Percentiles rank a stretch among this genome's conserved stretches.
phyloP scores from a whole-genome alignment of 1,284 basidiomycete genomes.

The Pholiota adiposa region DNA sequence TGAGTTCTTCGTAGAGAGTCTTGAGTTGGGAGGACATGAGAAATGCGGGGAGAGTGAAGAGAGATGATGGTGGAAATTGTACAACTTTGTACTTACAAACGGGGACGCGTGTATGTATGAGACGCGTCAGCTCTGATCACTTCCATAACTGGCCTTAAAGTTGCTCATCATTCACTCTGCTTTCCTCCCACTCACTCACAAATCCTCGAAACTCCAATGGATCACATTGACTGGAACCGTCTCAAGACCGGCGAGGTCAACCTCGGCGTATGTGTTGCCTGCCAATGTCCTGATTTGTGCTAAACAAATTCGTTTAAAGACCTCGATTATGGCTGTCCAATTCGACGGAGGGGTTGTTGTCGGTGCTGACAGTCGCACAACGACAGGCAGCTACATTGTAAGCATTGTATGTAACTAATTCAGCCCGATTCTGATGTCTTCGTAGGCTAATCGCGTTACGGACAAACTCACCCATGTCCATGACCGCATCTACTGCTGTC shows the following conservation, averaged over 20 bases:
- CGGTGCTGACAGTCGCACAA: slow-evolving; percentile 96
- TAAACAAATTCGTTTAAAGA: slow-evolving; percentile 52
- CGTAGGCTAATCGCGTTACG: slow-evolving; percentile 94
- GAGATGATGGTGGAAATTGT: slow-evolving; percentile 20
- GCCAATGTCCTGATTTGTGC: not conserved
- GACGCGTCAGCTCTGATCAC: slow-evolving; percentile 65
- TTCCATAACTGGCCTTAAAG: slow-evolving; percentile 29
- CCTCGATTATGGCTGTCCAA: slow-evolving; percentile 99
- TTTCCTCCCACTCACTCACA: slow-evolving; percentile 17
- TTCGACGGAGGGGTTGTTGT: slow-evolving; percentile 96
- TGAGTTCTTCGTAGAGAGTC: slow-evolving; percentile 64
- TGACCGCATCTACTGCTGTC: slow-evolving; percentile 99
- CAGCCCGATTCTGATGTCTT: slow-evolving; percentile 3
- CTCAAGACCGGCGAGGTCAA: slow-evolving; percentile 94
- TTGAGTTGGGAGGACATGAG: slow-evolving; percentile 61
- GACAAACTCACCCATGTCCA: slow-evolving; percentile 98
- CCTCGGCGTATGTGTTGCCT: slow-evolving; percentile 75
- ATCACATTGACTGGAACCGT: slow-evolving; percentile 72
- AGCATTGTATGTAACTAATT: slow-evolving; percentile 29
- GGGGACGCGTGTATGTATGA: slow-evolving; percentile 41
- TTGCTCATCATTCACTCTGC: slow-evolving; percentile 26
- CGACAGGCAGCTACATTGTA: slow-evolving; percentile 96
- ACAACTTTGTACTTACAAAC: slow-evolving; percentile 15
- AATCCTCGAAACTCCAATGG: slow-evolving; percentile 50
- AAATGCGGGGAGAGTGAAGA: slow-evolving; percentile 17